Conservation (phyloP, 2,329 filamentous ascomycete genomes). For the Aspergillus sp. region DNA sequence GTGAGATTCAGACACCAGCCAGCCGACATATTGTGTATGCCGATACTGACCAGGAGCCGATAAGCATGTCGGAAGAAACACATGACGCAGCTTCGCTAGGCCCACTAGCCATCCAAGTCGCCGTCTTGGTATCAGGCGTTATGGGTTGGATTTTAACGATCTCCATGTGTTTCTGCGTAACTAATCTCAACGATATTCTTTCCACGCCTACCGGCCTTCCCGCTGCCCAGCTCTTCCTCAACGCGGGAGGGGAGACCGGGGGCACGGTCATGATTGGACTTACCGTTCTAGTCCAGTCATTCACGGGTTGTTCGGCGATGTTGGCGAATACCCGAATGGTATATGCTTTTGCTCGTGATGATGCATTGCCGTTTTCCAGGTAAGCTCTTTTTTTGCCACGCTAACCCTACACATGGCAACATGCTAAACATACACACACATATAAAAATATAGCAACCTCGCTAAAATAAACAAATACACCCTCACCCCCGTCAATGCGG, state of each 20-base stretch:
- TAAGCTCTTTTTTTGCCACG: slow-evolving; percentile 18
- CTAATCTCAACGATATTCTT: slow-evolving; percentile 50
- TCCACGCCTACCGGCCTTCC: slow-evolving; percentile 52
- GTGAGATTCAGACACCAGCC: slow-evolving; percentile 26
- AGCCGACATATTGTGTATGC: no score
- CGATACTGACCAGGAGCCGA: background rate
- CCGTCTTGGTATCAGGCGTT: slow-evolving; percentile 52
- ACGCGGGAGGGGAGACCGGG: slow-evolving; percentile 50
- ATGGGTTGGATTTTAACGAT: slow-evolving; percentile 57
- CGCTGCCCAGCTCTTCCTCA: slow-evolving; percentile 52
- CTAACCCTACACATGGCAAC: background rate
- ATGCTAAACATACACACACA: background rate
- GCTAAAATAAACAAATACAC: slow-evolving; percentile 47
- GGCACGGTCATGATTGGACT: slow-evolving; percentile 55
- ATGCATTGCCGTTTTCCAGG: slow-evolving; percentile 53
- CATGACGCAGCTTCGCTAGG: slow-evolving; percentile 55
- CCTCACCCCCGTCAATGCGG: slow-evolving; percentile 53
- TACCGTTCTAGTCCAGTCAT: slow-evolving; percentile 56
- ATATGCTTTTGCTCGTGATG: slow-evolving; percentile 53
- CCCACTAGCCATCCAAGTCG: slow-evolving; percentile 51
- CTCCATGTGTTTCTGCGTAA: slow-evolving; percentile 56
- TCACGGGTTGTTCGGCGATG: slow-evolving; percentile 58
- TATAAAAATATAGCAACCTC: slow-evolving; percentile 36
- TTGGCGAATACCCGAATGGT: slow-evolving; percentile 56
- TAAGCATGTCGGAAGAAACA: slow-evolving; percentile 58